Conservation (phyloP, 2,329 filamentous ascomycete species). For the Spiromastix sp. region DNA sequence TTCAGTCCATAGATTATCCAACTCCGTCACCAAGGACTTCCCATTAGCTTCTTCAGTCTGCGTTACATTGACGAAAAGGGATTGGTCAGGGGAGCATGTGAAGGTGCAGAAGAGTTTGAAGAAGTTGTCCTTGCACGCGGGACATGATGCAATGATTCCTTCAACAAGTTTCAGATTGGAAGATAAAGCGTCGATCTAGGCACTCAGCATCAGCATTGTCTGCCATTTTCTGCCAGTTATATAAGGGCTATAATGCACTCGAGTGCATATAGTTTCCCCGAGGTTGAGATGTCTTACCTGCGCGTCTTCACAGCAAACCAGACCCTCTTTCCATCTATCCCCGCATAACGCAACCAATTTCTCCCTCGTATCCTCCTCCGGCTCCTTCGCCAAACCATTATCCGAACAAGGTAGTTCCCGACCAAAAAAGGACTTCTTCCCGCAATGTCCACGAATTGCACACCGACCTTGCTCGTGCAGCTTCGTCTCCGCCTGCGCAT, state of each 20-base stretch:
- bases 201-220: too few species aligned
- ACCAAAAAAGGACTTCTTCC: slow-evolving; percentile 81
- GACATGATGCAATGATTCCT: slow-evolving; percentile 82
- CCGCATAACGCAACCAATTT: slow-evolving; percentile 82
- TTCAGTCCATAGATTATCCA: slow-evolving; percentile 80
- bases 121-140: slow-evolving; percentile 96
- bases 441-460: slow-evolving; percentile 83
- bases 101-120: slow-evolving; percentile 98
- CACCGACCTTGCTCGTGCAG: slow-evolving; percentile 82
- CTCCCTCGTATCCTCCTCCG: slow-evolving; percentile 59
- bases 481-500: slow-evolving; percentile 18
- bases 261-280: neutral
- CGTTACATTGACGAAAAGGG: slow-evolving; percentile 88
- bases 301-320: slow-evolving; percentile 73
- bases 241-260: neutral
- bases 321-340: slow-evolving; percentile 68
- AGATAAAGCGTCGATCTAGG: slow-evolving; percentile 67
- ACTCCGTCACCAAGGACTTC: slow-evolving; percentile 66
- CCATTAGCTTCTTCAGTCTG: slow-evolving; percentile 48
- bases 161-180: slow-evolving; percentile 80
- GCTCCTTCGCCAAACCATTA: slow-evolving; percentile 69
- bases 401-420: slow-evolving; percentile 86
- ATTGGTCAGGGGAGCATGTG: slow-evolving; percentile 95
- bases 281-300: slow-evolving; percentile 48
- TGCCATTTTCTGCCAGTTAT: too few species aligned